Percentiles rank a stretch among this genome's conserved stretches.
phyloP scores from a whole-genome alignment of 495 filamentous ascomycete genomes.

The Penicillium atrosanguineum region DNA sequence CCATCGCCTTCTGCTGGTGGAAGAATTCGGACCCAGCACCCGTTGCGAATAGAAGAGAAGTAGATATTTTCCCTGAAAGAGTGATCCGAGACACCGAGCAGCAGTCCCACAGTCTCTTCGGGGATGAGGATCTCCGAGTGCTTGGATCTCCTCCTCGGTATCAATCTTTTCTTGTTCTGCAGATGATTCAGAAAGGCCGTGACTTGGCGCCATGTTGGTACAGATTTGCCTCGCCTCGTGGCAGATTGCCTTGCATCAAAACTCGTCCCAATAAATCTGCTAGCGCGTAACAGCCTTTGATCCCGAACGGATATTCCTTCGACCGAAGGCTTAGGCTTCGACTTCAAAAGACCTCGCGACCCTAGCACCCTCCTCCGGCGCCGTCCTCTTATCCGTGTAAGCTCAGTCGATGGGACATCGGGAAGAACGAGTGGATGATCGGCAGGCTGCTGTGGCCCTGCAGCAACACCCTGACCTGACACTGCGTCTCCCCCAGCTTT shows the following conservation, averaged over 20 bases:
- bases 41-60: constrained; percentile 34
- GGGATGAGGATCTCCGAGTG: constrained; percentile 35
- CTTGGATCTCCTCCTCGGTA: constrained; percentile 8
- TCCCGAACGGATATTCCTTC: constrained; percentile 22
- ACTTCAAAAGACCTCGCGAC: neutral
- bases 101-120: constrained; percentile 38
- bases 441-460: neutral
- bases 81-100: constrained; percentile 30
- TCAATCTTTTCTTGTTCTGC: constrained; percentile 13
- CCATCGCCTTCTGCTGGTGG: constrained; percentile 32
- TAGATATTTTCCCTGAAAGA: constrained; percentile 39
- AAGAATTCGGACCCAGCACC: constrained; percentile 40
- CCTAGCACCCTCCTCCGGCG: neutral
- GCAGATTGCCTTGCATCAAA: neutral
- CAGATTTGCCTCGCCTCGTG: neutral
- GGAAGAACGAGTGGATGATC: neutral
- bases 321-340: neutral
- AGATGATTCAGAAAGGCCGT: constrained; percentile 24
- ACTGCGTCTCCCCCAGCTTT: neutral
- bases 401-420: neutral
- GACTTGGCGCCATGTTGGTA: constrained; percentile 25
- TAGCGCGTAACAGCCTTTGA: constrained; percentile 29
- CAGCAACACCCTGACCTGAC: neutral
- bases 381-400: neutral
- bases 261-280: constrained; percentile 14